A percentile compares a stretch with the other conserved stretches of the same genome.
Evolutionary conservation across 129 eudicot species (phyloP).

Genomic region (Escallonia rubra): DNA sequence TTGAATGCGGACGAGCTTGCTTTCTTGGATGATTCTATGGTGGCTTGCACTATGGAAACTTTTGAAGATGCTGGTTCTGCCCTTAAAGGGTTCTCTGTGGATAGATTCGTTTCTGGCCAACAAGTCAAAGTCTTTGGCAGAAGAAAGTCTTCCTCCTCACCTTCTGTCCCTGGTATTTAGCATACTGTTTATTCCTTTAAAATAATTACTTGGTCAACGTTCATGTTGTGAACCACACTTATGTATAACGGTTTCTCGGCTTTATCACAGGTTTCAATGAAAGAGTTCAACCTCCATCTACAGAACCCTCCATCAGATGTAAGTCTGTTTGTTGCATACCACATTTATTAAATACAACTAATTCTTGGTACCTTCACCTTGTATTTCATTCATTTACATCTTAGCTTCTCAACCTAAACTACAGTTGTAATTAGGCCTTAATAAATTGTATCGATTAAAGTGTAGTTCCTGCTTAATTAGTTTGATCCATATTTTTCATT

Average conservation of each 20-base stretch:
- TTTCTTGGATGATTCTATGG: conserved; percentile 79
- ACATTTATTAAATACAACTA: too few species aligned
- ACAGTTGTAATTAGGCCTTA: too few species aligned
- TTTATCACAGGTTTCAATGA: conserved; percentile 37
- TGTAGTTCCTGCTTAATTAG: too few species aligned
- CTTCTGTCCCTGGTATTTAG: conserved; percentile 3
- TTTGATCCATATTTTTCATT: too few species aligned
- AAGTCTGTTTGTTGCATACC: conserved; percentile 16
- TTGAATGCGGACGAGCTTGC: conserved; percentile 70
- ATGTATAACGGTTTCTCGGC: background rate
- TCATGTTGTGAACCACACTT: background rate
- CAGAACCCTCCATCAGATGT: conserved; percentile 58
- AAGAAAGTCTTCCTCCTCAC: conserved; percentile 39
- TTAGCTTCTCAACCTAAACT: too few species aligned
- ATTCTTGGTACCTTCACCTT: too few species aligned
- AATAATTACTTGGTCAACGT: background rate
- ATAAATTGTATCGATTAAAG: too few species aligned
- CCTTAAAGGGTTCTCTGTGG: conserved; percentile 73
- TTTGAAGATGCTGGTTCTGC: conserved; percentile 57
- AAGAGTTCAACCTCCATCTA: conserved; percentile 36
- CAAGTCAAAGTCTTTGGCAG: conserved; percentile 82
- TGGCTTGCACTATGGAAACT: conserved; percentile 64
- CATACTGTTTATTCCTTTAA: too few species aligned
- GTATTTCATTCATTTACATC: too few species aligned
- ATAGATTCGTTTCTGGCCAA: conserved; percentile 67